Percentiles rank a stretch among this genome's conserved stretches.
Evolutionary conservation across 805 yeast genomes (phyloP).

Genomic region (Cyberlindnera maclurae): DNA sequence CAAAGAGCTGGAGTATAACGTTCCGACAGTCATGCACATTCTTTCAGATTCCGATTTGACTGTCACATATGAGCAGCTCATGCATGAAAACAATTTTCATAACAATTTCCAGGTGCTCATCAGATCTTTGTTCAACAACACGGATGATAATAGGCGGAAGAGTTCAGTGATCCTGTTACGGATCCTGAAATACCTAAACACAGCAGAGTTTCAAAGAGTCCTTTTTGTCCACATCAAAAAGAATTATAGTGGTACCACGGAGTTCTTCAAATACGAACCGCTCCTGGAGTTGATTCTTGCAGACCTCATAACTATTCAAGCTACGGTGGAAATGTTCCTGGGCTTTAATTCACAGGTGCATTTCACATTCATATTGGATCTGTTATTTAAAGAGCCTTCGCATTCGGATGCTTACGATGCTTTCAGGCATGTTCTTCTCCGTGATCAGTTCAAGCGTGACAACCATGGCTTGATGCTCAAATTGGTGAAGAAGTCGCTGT

Average conservation of each 20-base stretch:
- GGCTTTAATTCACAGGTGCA: slow-evolving; percentile 16
- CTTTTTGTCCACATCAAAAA: slow-evolving; percentile 23
- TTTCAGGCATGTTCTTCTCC: slow-evolving; percentile 18
- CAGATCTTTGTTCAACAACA: slow-evolving; percentile 14
- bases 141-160: slow-evolving; percentile 6
- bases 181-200: slow-evolving; percentile 16
- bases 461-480: slow-evolving; percentile 15
- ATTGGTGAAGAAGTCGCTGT: slow-evolving; percentile 11
- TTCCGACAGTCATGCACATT: slow-evolving; percentile 1
- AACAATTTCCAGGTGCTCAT: slow-evolving; percentile 18
- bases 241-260: slow-evolving; percentile 24
- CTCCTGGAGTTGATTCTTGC: slow-evolving; percentile 31
- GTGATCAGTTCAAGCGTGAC: slow-evolving; percentile 14
- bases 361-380: slow-evolving; percentile 15
- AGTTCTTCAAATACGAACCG: slow-evolving; percentile 29
- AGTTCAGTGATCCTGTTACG: slow-evolving; percentile 15
- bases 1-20: slow-evolving; percentile 1
- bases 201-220: slow-evolving; percentile 21
- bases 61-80: slow-evolving; percentile 9
- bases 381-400: slow-evolving; percentile 16
- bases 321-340: slow-evolving; percentile 28
- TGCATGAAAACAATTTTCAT: slow-evolving; percentile 12
- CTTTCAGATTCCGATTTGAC: slow-evolving; percentile 4
- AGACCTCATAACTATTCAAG: slow-evolving; percentile 29
- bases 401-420: slow-evolving; percentile 11